Evolutionary conservation across 331 rosid species (phyloP).

Genomic region (Quercus lobata): DNA sequence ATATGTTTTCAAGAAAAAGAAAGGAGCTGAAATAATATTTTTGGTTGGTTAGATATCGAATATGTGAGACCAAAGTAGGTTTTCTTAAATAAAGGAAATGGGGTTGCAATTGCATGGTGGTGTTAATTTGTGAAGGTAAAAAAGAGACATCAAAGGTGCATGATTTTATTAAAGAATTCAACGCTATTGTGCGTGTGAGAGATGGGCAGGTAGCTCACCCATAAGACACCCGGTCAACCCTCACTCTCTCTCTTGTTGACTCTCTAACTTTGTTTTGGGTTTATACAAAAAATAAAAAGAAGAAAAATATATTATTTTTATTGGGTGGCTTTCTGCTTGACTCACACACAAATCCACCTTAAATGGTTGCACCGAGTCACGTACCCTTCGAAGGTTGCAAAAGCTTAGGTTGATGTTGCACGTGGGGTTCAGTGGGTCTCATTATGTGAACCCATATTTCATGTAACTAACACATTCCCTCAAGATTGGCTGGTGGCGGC

Average conservation of each 20-base stretch:
- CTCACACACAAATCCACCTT: conserved; percentile 31
- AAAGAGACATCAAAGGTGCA: conserved; percentile 81
- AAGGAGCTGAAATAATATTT: conserved; percentile 31
- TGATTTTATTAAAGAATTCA: conserved; percentile 92
- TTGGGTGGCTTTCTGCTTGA: conserved; percentile 35
- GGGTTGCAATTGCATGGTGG: conserved; percentile 43
- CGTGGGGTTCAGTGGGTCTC: conserved; percentile 2
- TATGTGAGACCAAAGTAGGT: conserved; percentile 20
- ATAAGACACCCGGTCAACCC: conserved; percentile 90
- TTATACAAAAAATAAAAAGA: not conserved
- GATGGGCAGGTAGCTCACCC: conserved; percentile 95
- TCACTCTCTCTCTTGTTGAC: conserved; percentile 41
- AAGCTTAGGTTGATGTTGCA: conserved; percentile 31
- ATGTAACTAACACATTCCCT: too few species aligned
- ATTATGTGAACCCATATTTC: not conserved
- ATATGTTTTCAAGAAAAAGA: conserved; percentile 11
- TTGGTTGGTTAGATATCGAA: conserved; percentile 14
- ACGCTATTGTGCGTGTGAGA: conserved; percentile 92
- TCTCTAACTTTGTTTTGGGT: conserved; percentile 3
- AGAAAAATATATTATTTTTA: not conserved
- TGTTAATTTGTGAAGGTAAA: conserved; percentile 22
- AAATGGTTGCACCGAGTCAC: not conserved
- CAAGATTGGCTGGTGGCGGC: too few species aligned
- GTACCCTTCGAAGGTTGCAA: not conserved
- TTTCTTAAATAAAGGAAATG: conserved; percentile 32